Base-by-base conservation (phyloP, 2,329 filamentous ascomycete species). In the Catunica adiposa region DNA sequence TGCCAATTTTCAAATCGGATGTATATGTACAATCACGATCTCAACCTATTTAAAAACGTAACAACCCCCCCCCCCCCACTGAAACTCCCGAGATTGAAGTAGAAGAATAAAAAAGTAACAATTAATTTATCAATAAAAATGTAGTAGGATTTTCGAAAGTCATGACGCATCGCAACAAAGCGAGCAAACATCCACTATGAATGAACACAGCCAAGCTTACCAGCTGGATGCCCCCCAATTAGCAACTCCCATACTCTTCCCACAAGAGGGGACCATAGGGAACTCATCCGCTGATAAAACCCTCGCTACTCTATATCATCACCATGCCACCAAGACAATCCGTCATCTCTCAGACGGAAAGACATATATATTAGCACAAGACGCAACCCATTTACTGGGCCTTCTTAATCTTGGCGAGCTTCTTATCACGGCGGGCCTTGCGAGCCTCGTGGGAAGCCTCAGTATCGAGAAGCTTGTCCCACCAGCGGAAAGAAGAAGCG, bases 401-500 rank as follows among this genome's bases (percentile, higher is more conserved):
- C 76, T 89, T 89, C 75, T 82, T 82, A 68, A 84, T 75, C 57
- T 79, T 69, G 56, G 74, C 78, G 53, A 86, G 64, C 79, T 86
- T 89, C 69, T 74, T 80, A 70, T 92, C 88, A 59, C 89, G 79
- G 66, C 89, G 83, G 66, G 77, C 79, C 81, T 89, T 89, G 63
- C 84, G 78, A 42, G 90, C 87, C 70, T 94, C 90, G 38, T 86
- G 80, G 54, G 86, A 88, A 61, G 87, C 87, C 77, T 98, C 90
- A 60, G 92, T 98, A 70, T 96, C 89, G 62, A 97, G 77, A 63
- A 83, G 69, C 69, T 85, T 94, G 73, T 98, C 92, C 92, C 92
- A 98, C 92, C 92, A 98, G 69, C 90, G 80, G 81, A 98, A 98
- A 75, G 87, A 94, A 67, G 89, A 95, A 53, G 90, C 76, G 69